Conservation (phyloP, 805 yeast species). For the Candida andamanensis region DNA sequence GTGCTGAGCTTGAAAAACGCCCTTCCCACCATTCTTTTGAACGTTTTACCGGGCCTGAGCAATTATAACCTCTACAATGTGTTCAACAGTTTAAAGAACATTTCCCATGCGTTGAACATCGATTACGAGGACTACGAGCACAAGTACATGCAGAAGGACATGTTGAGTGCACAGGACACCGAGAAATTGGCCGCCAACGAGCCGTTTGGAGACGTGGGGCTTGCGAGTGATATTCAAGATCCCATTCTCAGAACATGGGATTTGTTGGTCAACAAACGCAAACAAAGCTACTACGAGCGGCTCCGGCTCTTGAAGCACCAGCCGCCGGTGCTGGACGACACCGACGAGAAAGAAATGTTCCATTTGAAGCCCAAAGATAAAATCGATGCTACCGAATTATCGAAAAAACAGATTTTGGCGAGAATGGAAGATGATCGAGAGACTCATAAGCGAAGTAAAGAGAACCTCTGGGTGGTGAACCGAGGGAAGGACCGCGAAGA, state of each 20-base stretch:
- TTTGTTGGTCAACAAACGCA: slow-evolving; percentile 40
- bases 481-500: slow-evolving; percentile 41
- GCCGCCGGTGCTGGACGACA: slow-evolving; percentile 16
- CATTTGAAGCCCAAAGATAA: slow-evolving; percentile 17
- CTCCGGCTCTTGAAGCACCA: slow-evolving; percentile 33
- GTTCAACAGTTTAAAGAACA: slow-evolving; percentile 30
- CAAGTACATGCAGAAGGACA: slow-evolving; percentile 21
- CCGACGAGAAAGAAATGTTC: slow-evolving; percentile 25
- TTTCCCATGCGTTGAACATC: slow-evolving; percentile 31
- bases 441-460: slow-evolving; percentile 79
- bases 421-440: slow-evolving; percentile 94
- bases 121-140: slow-evolving; percentile 21
- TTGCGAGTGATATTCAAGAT: slow-evolving; percentile 15
- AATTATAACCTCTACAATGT: slow-evolving; percentile 34
- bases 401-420: slow-evolving; percentile 53
- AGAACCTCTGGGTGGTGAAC: slow-evolving; percentile 67
- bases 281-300: slow-evolving; percentile 50
- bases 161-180: slow-evolving; percentile 30
- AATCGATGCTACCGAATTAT: slow-evolving; percentile 16
- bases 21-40: slow-evolving; percentile 29
- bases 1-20: slow-evolving; percentile 26
- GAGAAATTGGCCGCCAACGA: slow-evolving; percentile 24
- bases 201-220: slow-evolving; percentile 28
- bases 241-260: slow-evolving; percentile 42
- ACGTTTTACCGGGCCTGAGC: slow-evolving; percentile 33